A percentile compares a stretch with the other conserved stretches of the same genome.
Conservation (phyloP, 192 early-diverging fungal genomes). For the Physocladia obscura region DNA sequence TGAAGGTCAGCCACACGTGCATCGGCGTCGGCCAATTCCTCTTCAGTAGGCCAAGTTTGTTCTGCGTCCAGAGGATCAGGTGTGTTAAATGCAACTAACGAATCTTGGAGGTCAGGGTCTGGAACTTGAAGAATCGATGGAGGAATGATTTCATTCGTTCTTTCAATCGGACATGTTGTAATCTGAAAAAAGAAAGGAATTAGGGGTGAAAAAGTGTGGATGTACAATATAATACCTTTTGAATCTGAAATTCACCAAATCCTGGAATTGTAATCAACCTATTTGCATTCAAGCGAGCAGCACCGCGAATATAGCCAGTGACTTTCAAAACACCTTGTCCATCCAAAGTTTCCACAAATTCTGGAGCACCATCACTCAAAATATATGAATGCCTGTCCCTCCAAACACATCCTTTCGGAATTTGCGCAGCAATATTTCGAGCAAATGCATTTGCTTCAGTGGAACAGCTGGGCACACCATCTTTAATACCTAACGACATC, state of each 20-base stretch:
- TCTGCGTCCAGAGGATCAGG: conserved; percentile 87
- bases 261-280: conserved; percentile 88
- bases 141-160: conserved; percentile 46
- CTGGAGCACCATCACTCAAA: conserved; percentile 74
- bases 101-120: conserved; percentile 59
- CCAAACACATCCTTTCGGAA: conserved; percentile 80
- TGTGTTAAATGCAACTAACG: conserved; percentile 81
- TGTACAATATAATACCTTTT: conserved; percentile 46
- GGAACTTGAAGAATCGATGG: conserved; percentile 66
- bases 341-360: conserved; percentile 55
- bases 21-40: conserved; percentile 84
- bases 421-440: conserved; percentile 74
- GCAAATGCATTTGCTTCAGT: conserved; percentile 66
- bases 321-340: conserved; percentile 63
- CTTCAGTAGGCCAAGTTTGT: conserved; percentile 98
- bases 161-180: conserved; percentile 32
- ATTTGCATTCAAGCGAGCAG: conserved; percentile 83
- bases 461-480: conserved; percentile 56
- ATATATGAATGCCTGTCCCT: conserved; percentile 86
- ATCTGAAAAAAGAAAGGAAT: neutral
- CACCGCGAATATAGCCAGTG: conserved; percentile 85
- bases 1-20: conserved; percentile 26
- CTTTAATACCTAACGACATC: conserved; percentile 60
- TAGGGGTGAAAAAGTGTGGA: neutral
- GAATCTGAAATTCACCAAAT: conserved; percentile 92